phyloP scores from a whole-genome alignment of 179 eudicot genomes.

The Sideroxylon spinosum region DNA sequence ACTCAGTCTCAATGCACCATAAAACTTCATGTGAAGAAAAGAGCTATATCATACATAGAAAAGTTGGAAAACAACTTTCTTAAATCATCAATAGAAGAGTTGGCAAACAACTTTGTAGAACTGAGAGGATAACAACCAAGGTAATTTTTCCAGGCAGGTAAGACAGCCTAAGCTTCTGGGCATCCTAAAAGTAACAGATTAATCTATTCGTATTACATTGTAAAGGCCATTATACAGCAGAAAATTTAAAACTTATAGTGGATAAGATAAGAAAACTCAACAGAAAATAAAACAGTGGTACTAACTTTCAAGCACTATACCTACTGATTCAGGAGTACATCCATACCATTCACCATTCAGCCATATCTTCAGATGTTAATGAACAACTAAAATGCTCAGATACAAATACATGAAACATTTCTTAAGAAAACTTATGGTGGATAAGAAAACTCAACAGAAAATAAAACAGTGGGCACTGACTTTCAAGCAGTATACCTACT shows the following conservation, averaged over 20 bases:
- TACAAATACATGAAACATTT: background rate
- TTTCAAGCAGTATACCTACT: background rate
- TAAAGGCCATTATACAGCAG: too few species aligned
- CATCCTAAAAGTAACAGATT: background rate
- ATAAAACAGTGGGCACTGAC: background rate
- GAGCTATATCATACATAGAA: background rate
- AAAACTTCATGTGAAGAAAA: slow-evolving; percentile 48
- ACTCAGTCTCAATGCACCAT: slow-evolving; percentile 67
- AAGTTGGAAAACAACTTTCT: background rate
- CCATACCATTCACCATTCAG: background rate
- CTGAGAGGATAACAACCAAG: background rate
- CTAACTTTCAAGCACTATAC: background rate
- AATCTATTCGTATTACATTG: background rate
- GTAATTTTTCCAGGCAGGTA: too few species aligned
- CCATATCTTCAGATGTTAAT: background rate
- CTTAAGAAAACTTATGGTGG: too few species aligned
- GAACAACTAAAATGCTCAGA: background rate
- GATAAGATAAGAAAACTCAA: too few species aligned
- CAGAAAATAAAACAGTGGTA: background rate
- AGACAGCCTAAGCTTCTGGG: too few species aligned
- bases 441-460: background rate
- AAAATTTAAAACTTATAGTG: too few species aligned
- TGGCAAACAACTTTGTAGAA: background rate
- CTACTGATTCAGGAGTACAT: background rate
- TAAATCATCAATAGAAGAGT: background rate